Evolutionary conservation across 2,329 filamentous ascomycete genomes (phyloP).

Genomic region (Exophiala alcalophila): DNA sequence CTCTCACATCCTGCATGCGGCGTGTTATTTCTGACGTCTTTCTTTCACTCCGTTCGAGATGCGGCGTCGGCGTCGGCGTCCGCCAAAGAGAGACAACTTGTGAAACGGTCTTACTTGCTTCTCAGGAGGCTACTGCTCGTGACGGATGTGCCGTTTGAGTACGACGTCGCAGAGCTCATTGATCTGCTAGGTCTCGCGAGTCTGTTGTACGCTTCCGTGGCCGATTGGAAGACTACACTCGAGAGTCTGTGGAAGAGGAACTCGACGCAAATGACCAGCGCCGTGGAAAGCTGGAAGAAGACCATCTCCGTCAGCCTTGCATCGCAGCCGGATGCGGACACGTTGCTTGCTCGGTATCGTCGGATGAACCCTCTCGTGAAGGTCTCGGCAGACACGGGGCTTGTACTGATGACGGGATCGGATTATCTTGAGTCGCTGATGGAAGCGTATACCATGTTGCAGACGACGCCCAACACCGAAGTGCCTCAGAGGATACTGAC

Average conservation of each 20-base stretch:
- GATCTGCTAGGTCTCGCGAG: constrained; percentile 21
- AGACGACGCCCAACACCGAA: constrained; percentile 46
- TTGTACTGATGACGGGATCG: constrained; percentile 74
- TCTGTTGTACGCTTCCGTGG: constrained; percentile 13
- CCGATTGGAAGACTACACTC: constrained; percentile 22
- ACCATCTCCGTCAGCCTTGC: constrained; percentile 14
- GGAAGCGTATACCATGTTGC: constrained; percentile 47
- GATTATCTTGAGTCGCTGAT: constrained; percentile 78
- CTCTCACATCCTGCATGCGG: constrained; percentile 17
- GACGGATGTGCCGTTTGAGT: constrained; percentile 14
- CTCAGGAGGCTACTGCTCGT: constrained; percentile 55
- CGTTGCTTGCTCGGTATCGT: constrained; percentile 31
- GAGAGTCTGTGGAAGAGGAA: constrained; percentile 21
- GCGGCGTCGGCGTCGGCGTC: constrained; percentile 1
- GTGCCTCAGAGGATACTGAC: constrained; percentile 65
- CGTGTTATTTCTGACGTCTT: constrained; percentile 24
- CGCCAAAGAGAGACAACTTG: constrained; percentile 45
- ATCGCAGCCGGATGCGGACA: constrained; percentile 23
- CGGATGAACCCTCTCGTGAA: constrained; percentile 41
- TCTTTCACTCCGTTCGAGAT: constrained; percentile 7
- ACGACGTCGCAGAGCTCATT: constrained; percentile 12
- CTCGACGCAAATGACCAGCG: constrained; percentile 15
- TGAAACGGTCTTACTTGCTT: constrained; percentile 64
- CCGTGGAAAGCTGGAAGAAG: constrained; percentile 19
- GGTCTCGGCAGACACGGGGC: constrained; percentile 45